Evolutionary conservation across 345 rosid genomes (phyloP), one percentile per base, ranked within the genome.

Genomic region (Zanthoxylum bungeanum): DNA sequence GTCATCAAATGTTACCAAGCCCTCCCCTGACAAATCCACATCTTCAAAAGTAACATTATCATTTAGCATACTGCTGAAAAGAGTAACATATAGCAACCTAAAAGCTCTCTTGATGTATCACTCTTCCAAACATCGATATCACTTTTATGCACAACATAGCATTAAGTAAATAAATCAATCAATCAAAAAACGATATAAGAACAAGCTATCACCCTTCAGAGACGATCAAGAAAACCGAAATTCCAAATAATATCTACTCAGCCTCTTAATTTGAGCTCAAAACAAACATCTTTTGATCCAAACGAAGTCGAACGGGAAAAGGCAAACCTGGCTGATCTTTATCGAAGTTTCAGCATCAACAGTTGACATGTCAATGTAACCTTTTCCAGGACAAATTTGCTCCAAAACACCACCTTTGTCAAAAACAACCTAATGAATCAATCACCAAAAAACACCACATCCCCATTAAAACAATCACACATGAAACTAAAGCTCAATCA

Each of bases 321-420:
- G 9, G 8, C 77, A 16, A 79, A 94, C 97, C 98, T 79, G 83
- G 44, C 76, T 82, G 78, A 95, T 95, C 80, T 82, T 92, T 12
- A 74, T 65, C 25, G 97, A 95, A 68, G 97, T 95, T 77, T 89
- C 90, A 7, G 95, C 84, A 84, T 90, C 98, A 79, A 90, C 96
- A 0, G 98, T 95, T 19, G 98, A 90, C 99, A 95, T 92, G 79
- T 95, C 99, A 24, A 92, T 83, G 75, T 92, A 95, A 58, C 93
- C 84, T 82, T 92, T 92, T 36, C 92, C 88, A 5, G 77, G 73
- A 78, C 88, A 62, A 65, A 87, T 90, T 81, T 80, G 81, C 78
- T 92, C 95, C 42, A 95, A 85, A 58, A 95, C 90, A 28, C 97
- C 99, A 37, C 72, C 85, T 85, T 90, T 87, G 68, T 87, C 90